Evolutionary conservation across 306 rosid genomes (phyloP), one percentile per base, ranked within the genome.

Genomic region (Leucaena leucocephala): DNA sequence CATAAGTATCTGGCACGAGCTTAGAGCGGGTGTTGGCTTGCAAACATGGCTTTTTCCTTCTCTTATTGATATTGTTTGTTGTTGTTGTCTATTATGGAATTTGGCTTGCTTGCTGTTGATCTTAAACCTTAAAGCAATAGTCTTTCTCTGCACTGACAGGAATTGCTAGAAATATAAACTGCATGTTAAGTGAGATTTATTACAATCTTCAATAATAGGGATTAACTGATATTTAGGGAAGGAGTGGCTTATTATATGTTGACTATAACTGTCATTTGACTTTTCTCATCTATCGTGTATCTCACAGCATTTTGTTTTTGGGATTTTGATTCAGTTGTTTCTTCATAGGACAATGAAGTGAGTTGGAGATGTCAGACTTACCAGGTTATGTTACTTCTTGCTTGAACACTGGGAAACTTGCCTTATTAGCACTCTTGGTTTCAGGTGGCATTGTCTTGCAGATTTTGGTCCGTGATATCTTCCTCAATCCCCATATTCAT

Each of bases 391-490:
- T 94, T 44, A 88, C 81, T 50, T 81, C 88, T 77, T 94, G 97
- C 84, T 85, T 92, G 81, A 78, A 90, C 55, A 84, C 89, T 2
- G 97, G 95, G 71, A 89, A 88, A 74, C 93, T 92, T 79, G 93
- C 90, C 52, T 84, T 79, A 62, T 80, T 94, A 88, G 97, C 97
- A 71, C 88, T 94, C 64, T 82, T 94, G 83, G 98, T 94, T 50
- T 78, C 98, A 3, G 92, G 93, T 35, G 98, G 97, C 58, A 88
- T 94, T 22, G 97, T 91, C 49, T 72, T 94, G 83, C 98, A 94
- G 81, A 86, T 94, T 82, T 80, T 94, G 97, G 98, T 94, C 13
- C 8, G 97, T 88, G 71, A n/a, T 57, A 16, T 63, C 66, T 78
- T 58, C 62, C 15, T 59, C 39, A 61, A 27, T 33, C 67, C 66